Percentiles rank a stretch among this genome's conserved stretches.
Evolutionary conservation across 169 alveolate species (phyloP).

Genomic region (Cryptosporidium tyzzeri): DNA sequence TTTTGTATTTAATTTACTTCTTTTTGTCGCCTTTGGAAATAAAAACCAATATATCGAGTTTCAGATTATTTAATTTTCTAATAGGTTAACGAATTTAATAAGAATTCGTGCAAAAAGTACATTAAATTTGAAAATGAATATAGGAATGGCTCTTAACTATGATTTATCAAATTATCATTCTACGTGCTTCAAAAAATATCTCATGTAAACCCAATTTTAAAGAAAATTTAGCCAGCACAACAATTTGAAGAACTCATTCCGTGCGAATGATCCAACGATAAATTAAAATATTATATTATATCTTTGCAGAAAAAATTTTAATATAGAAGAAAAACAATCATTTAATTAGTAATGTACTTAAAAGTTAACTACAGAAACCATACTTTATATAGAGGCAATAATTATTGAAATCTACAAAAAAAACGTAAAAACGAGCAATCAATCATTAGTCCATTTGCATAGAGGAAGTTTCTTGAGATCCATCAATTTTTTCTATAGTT

Average conservation of each 20-base stretch:
- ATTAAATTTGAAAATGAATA: no score
- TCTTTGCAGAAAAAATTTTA: neutral
- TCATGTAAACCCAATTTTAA: no score
- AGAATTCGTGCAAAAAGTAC: neutral
- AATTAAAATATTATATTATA: no score
- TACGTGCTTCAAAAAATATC: neutral
- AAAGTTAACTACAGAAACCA: neutral
- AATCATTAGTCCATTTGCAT: slow-evolving; percentile 32
- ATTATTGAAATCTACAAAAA: neutral
- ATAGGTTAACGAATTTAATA: no score
- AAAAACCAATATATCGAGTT: no score
- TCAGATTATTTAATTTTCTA: no score
- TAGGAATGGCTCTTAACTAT: neutral
- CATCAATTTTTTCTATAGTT: slow-evolving; percentile 22
- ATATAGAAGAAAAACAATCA: no score
- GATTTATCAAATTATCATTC: neutral
- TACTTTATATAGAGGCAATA: neutral
- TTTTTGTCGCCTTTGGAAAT: no score
- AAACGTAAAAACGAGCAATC: neutral
- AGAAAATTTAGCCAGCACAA: no score
- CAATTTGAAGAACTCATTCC: neutral
- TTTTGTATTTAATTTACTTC: no score
- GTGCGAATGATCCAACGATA: neutral
- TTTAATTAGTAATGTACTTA: no score
- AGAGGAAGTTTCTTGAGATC: slow-evolving; percentile 5